These are phyloP conservation scores for Nicotiana paniculata DNA, from an alignment of 257 asterid species.

Conservation along the genomic window DNA sequence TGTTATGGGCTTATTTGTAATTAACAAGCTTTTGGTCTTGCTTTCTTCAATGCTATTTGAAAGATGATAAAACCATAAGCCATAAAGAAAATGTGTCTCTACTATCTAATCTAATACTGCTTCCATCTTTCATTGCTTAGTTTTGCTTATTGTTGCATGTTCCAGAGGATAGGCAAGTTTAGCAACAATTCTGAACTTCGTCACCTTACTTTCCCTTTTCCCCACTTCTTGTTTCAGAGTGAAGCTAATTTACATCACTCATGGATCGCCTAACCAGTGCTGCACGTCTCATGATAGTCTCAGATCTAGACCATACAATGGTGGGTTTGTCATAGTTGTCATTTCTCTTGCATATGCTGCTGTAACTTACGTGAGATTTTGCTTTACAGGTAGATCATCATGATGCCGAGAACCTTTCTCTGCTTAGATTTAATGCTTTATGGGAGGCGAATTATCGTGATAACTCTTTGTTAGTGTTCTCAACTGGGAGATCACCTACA, in stretches of 20 bases:
- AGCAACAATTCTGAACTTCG: neutral
- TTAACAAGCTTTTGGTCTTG: neutral
- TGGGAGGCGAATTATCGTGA: conserved; percentile 92
- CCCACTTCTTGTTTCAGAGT: conserved; percentile 33
- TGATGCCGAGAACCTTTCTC: conserved; percentile 66
- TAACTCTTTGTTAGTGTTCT: conserved; percentile 84
- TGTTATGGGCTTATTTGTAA: neutral
- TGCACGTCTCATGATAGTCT: conserved; percentile 89
- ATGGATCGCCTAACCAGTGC: conserved; percentile 70
- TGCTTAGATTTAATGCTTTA: conserved; percentile 90
- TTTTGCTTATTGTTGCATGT: neutral
- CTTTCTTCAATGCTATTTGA: neutral
- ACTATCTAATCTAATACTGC: neutral
- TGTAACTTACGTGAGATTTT: conserved; percentile 10
- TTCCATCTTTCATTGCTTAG: neutral
- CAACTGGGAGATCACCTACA: conserved; percentile 96
- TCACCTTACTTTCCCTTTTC: neutral
- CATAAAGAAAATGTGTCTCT: neutral
- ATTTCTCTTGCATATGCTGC: neutral
- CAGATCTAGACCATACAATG: conserved; percentile 98
- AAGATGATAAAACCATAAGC: neutral
- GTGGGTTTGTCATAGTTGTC: conserved; percentile 32
- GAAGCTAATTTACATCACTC: conserved; percentile 19
- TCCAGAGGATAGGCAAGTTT: neutral
- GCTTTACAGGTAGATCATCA: conserved; percentile 87